Conservation (phyloP, 371 early-diverging fungal species). For the Syncephalastrum monosporum region DNA sequence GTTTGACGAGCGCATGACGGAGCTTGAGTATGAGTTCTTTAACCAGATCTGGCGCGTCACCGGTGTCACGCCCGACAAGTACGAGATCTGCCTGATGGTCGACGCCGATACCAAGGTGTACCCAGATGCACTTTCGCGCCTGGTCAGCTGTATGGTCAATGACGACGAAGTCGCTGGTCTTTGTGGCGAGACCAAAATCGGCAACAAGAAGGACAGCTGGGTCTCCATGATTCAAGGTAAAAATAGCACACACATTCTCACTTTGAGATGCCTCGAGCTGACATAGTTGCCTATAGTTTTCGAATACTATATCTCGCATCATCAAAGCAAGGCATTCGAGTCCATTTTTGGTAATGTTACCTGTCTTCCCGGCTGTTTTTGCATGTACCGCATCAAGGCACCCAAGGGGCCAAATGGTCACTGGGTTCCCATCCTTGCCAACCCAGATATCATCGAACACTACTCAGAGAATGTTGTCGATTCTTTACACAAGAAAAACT, state of each 20-base stretch:
- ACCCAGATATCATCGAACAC: constrained; percentile 85
- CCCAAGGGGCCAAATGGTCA: constrained; percentile 66
- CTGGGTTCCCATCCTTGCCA: constrained; percentile 79
- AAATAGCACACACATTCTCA: background rate
- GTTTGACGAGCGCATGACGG: constrained; percentile 94
- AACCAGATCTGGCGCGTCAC: constrained; percentile 79
- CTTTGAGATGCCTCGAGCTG: background rate
- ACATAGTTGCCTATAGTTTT: constrained; percentile 18
- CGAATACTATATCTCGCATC: constrained; percentile 79
- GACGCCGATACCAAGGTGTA: constrained; percentile 95
- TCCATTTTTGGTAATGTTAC: constrained; percentile 97
- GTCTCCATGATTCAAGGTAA: constrained; percentile 26
- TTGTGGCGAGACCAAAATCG: constrained; percentile 89
- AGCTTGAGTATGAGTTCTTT: constrained; percentile 94
- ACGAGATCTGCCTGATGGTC: constrained; percentile 92
- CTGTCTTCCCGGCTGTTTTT: constrained; percentile 95
- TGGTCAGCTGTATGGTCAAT: constrained; percentile 75
- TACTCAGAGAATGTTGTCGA: constrained; percentile 90
- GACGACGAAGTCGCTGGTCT: constrained; percentile 79
- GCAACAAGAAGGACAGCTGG: constrained; percentile 71
- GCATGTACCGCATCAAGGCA: constrained; percentile 91
- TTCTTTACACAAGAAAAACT: constrained; percentile 94
- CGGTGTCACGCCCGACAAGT: constrained; percentile 81
- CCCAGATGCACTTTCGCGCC: constrained; percentile 71
- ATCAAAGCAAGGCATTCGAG: constrained; percentile 92